Conservation (phyloP, 495 filamentous ascomycete species). For the Tricharina praecox region DNA sequence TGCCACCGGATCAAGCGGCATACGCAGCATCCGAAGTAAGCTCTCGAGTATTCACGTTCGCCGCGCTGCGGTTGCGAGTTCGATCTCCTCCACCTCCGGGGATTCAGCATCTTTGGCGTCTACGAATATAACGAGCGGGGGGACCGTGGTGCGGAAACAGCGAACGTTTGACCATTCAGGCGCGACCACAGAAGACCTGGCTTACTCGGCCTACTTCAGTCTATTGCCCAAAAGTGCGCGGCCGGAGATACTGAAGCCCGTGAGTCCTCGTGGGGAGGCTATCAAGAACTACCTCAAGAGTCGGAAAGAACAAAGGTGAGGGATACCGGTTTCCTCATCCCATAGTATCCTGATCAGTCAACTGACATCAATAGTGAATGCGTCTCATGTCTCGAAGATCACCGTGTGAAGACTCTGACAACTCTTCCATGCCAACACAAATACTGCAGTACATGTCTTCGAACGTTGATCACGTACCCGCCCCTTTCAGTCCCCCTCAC, state of each 20-base stretch:
- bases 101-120: neutral
- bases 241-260: slow-evolving; percentile 4
- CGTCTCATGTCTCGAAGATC: slow-evolving; percentile 12
- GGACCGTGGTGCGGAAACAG: neutral
- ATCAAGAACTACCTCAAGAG: slow-evolving; percentile 15
- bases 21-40: neutral
- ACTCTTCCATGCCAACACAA: slow-evolving; percentile 11
- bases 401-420: slow-evolving; percentile 11
- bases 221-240: slow-evolving; percentile 3
- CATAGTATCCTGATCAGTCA: no score
- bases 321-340: no score
- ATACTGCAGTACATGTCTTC: slow-evolving; percentile 11
- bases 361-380: slow-evolving; percentile 19
- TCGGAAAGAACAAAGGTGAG: slow-evolving; percentile 10
- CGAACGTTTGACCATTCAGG: neutral
- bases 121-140: neutral
- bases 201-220: slow-evolving; percentile 1
- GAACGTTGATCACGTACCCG: neutral
- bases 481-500: neutral
- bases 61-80: neutral
- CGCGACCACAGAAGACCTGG: neutral
- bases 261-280: slow-evolving; percentile 9
- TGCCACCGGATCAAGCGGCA: neutral
- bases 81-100: neutral
- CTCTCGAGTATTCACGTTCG: neutral